Conservation (phyloP, 1,284 basidiomycete species). For the Coriolopsis trogii region DNA sequence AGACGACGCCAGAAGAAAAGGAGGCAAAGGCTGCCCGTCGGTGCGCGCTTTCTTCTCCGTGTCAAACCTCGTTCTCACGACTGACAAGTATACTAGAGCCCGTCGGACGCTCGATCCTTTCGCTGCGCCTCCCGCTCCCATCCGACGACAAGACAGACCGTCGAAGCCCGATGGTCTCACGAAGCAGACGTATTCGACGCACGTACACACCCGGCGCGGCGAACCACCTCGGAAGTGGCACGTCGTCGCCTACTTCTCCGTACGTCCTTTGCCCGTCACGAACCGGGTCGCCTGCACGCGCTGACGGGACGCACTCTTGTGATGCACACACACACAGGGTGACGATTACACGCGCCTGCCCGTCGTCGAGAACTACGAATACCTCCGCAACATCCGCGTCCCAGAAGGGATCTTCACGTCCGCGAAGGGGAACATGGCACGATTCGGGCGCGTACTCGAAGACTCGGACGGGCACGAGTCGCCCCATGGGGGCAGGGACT, state of each 20-base stretch:
- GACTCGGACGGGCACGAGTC: conserved; percentile 28
- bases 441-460: conserved; percentile 43
- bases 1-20: conserved; percentile 72
- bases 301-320: not conserved
- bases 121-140: conserved; percentile 54
- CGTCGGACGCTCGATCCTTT: conserved; percentile 63
- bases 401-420: conserved; percentile 68
- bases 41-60: conserved; percentile 38
- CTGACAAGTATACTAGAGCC: conserved; percentile 45
- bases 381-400: conserved; percentile 62
- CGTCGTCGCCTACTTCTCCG: conserved; percentile 78
- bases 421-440: conserved; percentile 56
- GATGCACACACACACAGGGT: conserved; percentile 47
- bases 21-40: conserved; percentile 73
- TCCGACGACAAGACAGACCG: conserved; percentile 69
- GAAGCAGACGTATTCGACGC: conserved; percentile 79
- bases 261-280: too few species aligned
- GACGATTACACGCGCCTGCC: conserved; percentile 68
- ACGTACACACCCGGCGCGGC: conserved; percentile 62
- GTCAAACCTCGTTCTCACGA: conserved; percentile 13
- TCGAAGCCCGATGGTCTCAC: conserved; percentile 75
- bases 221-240: conserved; percentile 71
- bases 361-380: conserved; percentile 69
- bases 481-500: conserved; percentile 25
- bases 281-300: too few species aligned